Conservation (phyloP, 2,329 filamentous ascomycete species). For the Aspergillus sp. region DNA sequence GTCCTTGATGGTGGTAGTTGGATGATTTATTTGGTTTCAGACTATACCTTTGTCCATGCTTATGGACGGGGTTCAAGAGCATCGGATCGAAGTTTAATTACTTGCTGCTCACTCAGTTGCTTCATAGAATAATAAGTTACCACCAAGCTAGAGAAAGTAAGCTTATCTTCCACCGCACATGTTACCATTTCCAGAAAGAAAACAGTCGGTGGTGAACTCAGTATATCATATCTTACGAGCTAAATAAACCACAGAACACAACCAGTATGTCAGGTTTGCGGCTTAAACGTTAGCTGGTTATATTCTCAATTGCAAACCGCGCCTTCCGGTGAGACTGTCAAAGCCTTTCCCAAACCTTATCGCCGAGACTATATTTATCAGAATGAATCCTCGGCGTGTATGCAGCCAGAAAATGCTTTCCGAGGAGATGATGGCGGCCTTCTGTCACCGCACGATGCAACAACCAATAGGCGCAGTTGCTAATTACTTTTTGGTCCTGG, state of each 20-base stretch:
- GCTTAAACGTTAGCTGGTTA: neutral
- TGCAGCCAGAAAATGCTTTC: neutral
- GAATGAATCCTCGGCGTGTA: neutral
- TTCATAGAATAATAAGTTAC: neutral
- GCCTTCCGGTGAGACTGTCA: too few relatives aligned
- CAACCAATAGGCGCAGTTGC: neutral
- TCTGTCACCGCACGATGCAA: neutral
- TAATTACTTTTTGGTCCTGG: neutral
- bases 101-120: neutral
- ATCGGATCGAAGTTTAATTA: neutral
- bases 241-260: neutral
- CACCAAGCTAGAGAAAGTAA: neutral
- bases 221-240: neutral
- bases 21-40: neutral
- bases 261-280: neutral
- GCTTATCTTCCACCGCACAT: neutral
- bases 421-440: neutral
- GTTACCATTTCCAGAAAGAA: neutral
- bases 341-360: neutral
- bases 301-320: neutral
- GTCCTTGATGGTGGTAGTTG: neutral
- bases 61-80: neutral
- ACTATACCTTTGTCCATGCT: too few relatives aligned
- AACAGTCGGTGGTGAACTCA: neutral
- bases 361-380: neutral